Evolutionary conservation across 106 monocot species (phyloP).

Genomic region (Narthecium ossifragum): DNA sequence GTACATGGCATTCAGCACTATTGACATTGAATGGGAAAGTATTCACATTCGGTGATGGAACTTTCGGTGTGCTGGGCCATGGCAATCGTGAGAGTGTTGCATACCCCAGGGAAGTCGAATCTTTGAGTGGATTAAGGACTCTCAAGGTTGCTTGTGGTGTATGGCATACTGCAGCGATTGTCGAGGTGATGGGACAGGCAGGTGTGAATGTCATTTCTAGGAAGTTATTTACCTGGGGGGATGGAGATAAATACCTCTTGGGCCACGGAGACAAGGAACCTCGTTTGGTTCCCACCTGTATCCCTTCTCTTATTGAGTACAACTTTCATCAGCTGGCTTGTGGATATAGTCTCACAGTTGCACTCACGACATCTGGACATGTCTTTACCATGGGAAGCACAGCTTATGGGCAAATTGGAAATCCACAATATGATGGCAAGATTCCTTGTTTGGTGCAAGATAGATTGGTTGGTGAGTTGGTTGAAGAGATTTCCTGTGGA

Average conservation of each 20-base stretch:
- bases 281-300: conserved; percentile 48
- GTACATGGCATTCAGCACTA: conserved; percentile 77
- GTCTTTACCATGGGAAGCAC: conserved; percentile 79
- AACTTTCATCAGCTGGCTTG: conserved; percentile 76
- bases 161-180: conserved; percentile 78
- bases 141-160: conserved; percentile 68
- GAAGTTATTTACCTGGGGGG: conserved; percentile 85
- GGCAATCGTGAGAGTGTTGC: conserved; percentile 50
- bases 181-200: conserved; percentile 46
- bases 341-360: conserved; percentile 65
- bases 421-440: conserved; percentile 56
- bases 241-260: conserved; percentile 62
- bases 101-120: conserved; percentile 59
- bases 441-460: conserved; percentile 67
- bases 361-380: conserved; percentile 56
- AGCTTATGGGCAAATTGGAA: conserved; percentile 58
- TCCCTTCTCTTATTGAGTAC: conserved; percentile 54
- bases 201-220: conserved; percentile 41
- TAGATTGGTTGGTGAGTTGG: conserved; percentile 37
- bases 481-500: conserved; percentile 80
- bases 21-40: conserved; percentile 49
- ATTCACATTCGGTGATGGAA: conserved; percentile 79
- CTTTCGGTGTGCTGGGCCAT: conserved; percentile 75
- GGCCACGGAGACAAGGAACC: conserved; percentile 79
- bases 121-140: conserved; percentile 41